Evolutionary conservation across 108 stramenopile species (phyloP), one percentile per base, ranked within the genome.

Genomic region (Pinguiococcus pyrenoidosus): DNA sequence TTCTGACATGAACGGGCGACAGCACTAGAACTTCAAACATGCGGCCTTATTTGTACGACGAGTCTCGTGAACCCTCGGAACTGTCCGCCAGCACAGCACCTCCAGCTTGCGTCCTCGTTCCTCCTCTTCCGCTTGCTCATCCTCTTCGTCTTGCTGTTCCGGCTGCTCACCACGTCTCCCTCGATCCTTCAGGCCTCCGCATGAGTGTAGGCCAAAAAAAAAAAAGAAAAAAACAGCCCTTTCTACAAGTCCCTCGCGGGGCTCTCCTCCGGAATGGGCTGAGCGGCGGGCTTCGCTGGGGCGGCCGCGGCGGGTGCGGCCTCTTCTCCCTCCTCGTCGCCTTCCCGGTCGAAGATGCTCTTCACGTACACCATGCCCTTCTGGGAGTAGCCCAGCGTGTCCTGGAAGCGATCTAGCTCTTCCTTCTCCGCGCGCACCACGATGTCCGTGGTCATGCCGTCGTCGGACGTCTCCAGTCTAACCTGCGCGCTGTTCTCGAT

Each of bases 311-410:
- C 46, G 14, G 0, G 13, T 29, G 29, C 30, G 10, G 10, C 40
- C 40, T n/a, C 46, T 8, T 27, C 49, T 59, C 49, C 26, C 32
- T 41, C 32, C 41, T 50, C 41, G 40, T 50, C 33, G 36, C 49
- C 10, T 59, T 59, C 40, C 58, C 39, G 57, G 56, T 66, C 66
- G 20, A 71, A 49, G 18, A 92, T 49, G 30, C 90, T 85, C 18
- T 78, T 77, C 2, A 92, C 81, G 52, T 82, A 79, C 2, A 92
- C 82, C 85, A 86, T 92, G 5, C 91, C 91, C 69, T 89, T 84
- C 72, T 92, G 84, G 66, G 63, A 53, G 71, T 81, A 82, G 25
- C 80, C 82, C 68, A 92, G 53, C 16, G 81, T 78, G 40, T 78
- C 66, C 74, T 83, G 84, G 79, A 92, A 80, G 27, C 91, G 80